These are phyloP conservation scores for Sophora flavescens DNA, from an alignment of 306 rosid species.

Conservation along the genomic window DNA sequence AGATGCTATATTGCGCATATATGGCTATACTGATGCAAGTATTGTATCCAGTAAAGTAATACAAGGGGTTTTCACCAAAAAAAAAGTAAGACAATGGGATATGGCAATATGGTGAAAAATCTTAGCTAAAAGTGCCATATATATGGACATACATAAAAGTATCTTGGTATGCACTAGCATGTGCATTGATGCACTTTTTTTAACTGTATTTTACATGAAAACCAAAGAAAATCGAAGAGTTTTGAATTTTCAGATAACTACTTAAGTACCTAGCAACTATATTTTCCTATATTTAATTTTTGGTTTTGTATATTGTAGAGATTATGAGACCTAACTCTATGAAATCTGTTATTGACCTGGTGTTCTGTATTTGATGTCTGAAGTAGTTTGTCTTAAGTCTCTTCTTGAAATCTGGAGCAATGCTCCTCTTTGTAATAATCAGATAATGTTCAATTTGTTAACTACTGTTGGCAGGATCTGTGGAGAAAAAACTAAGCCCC, in stretches of 20 bases:
- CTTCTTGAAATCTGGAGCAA: slow-evolving; percentile 43
- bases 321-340: slow-evolving; percentile 30
- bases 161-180: slow-evolving; percentile 19
- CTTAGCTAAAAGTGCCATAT: background rate
- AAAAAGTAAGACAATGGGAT: background rate
- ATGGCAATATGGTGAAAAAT: slow-evolving; percentile 30
- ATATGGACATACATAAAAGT: background rate
- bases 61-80: background rate
- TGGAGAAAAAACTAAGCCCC: slow-evolving; percentile 69
- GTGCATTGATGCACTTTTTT: background rate
- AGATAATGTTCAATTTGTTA: slow-evolving; percentile 39
- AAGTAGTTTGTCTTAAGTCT: slow-evolving; percentile 29
- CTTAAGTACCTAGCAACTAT: background rate
- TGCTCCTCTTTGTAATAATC: slow-evolving; percentile 33
- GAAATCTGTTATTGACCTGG: slow-evolving; percentile 34
- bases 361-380: slow-evolving; percentile 40
- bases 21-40: slow-evolving; percentile 21
- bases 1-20: slow-evolving; percentile 18
- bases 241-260: slow-evolving; percentile 26
- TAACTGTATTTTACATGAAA: slow-evolving; percentile 12
- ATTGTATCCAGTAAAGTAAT: slow-evolving; percentile 15
- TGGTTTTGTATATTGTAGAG: slow-evolving; percentile 17
- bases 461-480: slow-evolving; percentile 65
- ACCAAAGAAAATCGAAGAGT: slow-evolving; percentile 11
- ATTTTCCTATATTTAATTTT: slow-evolving; percentile 7